These are phyloP conservation scores for Kuraishia borneana DNA, from an alignment of 805 yeast genomes.

Conservation along the genomic window DNA sequence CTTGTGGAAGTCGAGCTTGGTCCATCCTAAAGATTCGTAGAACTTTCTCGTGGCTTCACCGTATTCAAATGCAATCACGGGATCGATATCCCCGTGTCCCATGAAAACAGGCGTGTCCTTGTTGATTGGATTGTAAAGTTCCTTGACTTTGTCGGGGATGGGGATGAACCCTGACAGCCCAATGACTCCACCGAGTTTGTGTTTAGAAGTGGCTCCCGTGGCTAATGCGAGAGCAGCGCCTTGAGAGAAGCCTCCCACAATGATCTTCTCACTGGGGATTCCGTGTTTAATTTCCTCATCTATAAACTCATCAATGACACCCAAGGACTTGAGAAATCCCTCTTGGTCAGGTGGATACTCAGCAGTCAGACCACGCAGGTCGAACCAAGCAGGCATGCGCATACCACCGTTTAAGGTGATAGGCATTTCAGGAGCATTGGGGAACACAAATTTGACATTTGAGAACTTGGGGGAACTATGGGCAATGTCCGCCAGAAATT, in stretches of 20 bases:
- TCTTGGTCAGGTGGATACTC: conserved; percentile 35
- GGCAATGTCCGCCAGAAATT: conserved; percentile 61
- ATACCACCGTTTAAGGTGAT: conserved; percentile 59
- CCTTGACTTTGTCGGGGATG: conserved; percentile 16
- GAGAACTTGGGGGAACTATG: conserved; percentile 30
- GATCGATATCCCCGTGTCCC: conserved; percentile 81
- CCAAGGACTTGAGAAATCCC: conserved; percentile 43
- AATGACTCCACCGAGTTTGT: conserved; percentile 68
- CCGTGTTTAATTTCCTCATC: conserved; percentile 42
- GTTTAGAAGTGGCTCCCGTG: conserved; percentile 37
- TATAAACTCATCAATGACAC: conserved; percentile 31
- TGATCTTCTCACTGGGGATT: conserved; percentile 51
- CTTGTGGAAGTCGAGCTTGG: conserved; percentile 33
- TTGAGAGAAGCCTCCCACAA: conserved; percentile 95
- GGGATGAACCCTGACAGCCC: conserved; percentile 70
- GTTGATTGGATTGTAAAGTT: conserved; percentile 27
- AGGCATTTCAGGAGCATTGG: conserved; percentile 74
- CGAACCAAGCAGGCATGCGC: conserved; percentile 82
- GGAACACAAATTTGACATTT: conserved; percentile 70
- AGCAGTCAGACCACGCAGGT: conserved; percentile 46
- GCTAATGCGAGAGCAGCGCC: conserved; percentile 80
- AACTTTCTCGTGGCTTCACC: conserved; percentile 32
- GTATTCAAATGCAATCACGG: conserved; percentile 35
- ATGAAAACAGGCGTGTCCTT: conserved; percentile 67
- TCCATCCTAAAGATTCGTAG: conserved; percentile 36